Evolutionary conservation across 1,139 yeast species (phyloP), one percentile per base, ranked within the genome.

Genomic region (Spathaspora sp.): DNA sequence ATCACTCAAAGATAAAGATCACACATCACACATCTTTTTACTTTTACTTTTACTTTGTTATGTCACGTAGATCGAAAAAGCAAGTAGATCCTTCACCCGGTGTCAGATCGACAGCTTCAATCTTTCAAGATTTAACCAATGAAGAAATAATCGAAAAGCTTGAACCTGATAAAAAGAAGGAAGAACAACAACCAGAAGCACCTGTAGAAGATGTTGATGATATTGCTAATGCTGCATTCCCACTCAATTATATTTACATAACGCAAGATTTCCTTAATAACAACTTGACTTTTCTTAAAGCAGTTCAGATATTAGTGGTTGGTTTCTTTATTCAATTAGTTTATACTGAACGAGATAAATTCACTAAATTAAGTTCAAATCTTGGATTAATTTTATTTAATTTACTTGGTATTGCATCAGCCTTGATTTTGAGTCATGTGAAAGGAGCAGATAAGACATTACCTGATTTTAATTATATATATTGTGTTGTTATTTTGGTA

Each of bases 221-320:
- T 18, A 39, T 47, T 11, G 44, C 50, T 2, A 50, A 53, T 27
- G 58, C 55, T 29, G 41, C 58, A 7, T 65, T 66, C 47, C 70
- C 71, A 1, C 53, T 65, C 43, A 65, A 63, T 48, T 53, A 59
- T 25, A 49, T 73, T 33, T 73, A 62, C 54, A 55, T 56, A 16
- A 54, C 62, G 8, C 79, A 74, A 50, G 79, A 74, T 47, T 72
- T 66, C 49, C 55, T 72, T 43, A 74, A 72, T 49, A 71, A 65
- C 9, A 57, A 69, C 40, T 50, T 74, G 59, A 59, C 56, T 27
- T 56, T 65, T 36, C 47, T 64, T 25, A 67, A 63, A 43, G 65
- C 67, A 44, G 61, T 66, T n/a, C 77, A 74, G 53, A 18, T 70
- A 38, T 53, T 72, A 49, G 57, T 64, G 20, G 48, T 69, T 41